phyloP scores from a whole-genome alignment of 163 green algal species.

The Smithsoniella earleae region DNA sequence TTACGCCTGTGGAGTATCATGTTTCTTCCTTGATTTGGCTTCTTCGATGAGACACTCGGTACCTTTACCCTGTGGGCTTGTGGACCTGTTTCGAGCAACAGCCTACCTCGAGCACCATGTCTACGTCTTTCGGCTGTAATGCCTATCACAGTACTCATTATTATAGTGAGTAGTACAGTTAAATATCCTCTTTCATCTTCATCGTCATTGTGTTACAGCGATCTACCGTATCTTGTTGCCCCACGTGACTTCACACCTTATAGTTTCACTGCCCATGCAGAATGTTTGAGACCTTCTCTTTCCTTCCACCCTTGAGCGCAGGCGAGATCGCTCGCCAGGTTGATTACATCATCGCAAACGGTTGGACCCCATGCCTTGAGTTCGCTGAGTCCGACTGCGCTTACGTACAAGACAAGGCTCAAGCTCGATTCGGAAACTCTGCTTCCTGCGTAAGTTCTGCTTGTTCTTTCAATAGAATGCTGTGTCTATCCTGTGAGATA shows the following conservation, averaged over 20 bases:
- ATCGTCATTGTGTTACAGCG: background rate
- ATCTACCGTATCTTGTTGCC: background rate
- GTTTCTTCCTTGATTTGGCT: no score
- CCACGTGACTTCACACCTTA: background rate
- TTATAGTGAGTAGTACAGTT: no score
- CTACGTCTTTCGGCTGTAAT: no score
- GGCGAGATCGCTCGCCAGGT: conserved; percentile 77
- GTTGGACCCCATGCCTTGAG: conserved; percentile 74
- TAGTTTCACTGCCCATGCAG: conserved; percentile 35
- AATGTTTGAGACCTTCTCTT: conserved; percentile 98
- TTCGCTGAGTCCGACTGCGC: conserved; percentile 68
- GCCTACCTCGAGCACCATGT: no score
- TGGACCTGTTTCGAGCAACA: no score
- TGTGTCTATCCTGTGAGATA: no score
- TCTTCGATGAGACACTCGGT: background rate
- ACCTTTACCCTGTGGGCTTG: background rate
- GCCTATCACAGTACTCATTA: no score
- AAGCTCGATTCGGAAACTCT: conserved; percentile 42
- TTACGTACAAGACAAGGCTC: conserved; percentile 54
- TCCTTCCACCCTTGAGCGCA: conserved; percentile 83
- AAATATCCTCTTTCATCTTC: background rate
- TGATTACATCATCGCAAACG: conserved; percentile 87
- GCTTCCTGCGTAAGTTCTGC: conserved; percentile 19
- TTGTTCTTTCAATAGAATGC: background rate
- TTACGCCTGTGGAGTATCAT: no score